Evolutionary conservation across 2,329 filamentous ascomycete species (phyloP).

Genomic region (Cordyceps militaris): DNA sequence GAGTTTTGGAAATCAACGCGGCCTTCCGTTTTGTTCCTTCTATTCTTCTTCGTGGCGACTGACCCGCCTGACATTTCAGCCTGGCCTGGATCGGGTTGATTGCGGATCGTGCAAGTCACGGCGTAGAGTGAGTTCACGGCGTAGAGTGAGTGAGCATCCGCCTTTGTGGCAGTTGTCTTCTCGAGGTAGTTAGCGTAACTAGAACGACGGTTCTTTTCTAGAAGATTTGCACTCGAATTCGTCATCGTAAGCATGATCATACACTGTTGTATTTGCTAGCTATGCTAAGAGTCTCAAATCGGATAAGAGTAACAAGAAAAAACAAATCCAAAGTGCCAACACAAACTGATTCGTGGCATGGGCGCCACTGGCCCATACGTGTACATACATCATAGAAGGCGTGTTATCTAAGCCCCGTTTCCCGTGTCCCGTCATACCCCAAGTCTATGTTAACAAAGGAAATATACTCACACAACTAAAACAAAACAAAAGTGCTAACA

Average conservation of each 20-base stretch:
- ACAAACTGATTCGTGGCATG: slow-evolving; percentile 1
- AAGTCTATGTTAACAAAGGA: slow-evolving; percentile 7
- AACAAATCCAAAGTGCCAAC: background rate
- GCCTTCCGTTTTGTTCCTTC: background rate
- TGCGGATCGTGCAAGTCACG: background rate
- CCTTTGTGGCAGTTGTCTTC: too few relatives aligned
- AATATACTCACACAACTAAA: background rate
- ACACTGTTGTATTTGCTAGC: background rate
- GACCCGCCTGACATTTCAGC: slow-evolving; percentile 1
- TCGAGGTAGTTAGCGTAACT: too few relatives aligned
- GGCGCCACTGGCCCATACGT: background rate
- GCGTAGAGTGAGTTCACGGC: too few relatives aligned
- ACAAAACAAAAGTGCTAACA: background rate
- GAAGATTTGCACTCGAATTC: background rate
- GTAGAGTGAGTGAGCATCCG: too few relatives aligned
- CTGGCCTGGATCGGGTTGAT: background rate
- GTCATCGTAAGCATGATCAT: background rate
- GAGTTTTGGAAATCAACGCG: background rate
- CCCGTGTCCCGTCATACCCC: slow-evolving; percentile 1
- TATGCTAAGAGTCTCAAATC: background rate
- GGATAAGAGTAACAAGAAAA: background rate
- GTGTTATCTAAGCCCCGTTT: slow-evolving; percentile 12
- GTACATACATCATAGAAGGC: slow-evolving; percentile 3
- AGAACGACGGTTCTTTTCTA: background rate
- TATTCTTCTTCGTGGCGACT: background rate